These are phyloP conservation scores for Euphorbia lathyris DNA, from an alignment of 345 rosid species.

Conservation along the genomic window DNA sequence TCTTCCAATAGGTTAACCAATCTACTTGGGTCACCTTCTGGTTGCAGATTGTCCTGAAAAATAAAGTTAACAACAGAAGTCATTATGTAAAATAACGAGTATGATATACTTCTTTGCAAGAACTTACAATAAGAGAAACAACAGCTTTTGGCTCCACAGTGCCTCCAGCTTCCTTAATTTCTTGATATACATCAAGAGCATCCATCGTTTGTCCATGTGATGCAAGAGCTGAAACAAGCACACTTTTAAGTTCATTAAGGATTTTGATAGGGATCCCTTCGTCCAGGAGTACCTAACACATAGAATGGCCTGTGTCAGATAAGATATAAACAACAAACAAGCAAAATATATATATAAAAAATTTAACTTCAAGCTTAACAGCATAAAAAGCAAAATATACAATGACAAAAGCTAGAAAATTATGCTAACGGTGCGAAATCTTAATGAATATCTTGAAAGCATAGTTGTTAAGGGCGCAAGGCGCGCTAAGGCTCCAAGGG, in stretches of 20 bases:
- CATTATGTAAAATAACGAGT: not conserved
- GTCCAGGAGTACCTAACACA: slow-evolving; percentile 53
- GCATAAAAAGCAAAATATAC: not conserved
- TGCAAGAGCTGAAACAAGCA: slow-evolving; percentile 66
- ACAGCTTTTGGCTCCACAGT: slow-evolving; percentile 59
- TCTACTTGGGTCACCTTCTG: slow-evolving; percentile 45
- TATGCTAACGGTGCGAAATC: not conserved
- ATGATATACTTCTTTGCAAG: not conserved
- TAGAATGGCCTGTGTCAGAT: slow-evolving; percentile 8
- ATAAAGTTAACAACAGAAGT: not conserved
- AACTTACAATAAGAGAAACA: slow-evolving; percentile 69
- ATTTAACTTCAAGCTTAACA: not conserved
- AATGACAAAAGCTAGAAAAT: not conserved
- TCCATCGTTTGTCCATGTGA: slow-evolving; percentile 55
- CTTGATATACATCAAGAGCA: slow-evolving; percentile 59
- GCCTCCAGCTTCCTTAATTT: slow-evolving; percentile 53
- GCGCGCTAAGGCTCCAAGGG: no score
- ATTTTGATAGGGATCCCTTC: slow-evolving; percentile 36
- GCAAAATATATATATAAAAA: not conserved
- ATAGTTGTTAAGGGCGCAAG: no score
- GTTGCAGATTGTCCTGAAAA: slow-evolving; percentile 48
- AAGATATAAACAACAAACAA: not conserved
- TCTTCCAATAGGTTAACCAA: slow-evolving; percentile 56
- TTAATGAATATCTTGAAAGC: not conserved
- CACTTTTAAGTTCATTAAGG: slow-evolving; percentile 60